These are phyloP conservation scores for Naganishia friedmannii DNA, from an alignment of 768 basidiomycete species.

Conservation along the genomic window DNA sequence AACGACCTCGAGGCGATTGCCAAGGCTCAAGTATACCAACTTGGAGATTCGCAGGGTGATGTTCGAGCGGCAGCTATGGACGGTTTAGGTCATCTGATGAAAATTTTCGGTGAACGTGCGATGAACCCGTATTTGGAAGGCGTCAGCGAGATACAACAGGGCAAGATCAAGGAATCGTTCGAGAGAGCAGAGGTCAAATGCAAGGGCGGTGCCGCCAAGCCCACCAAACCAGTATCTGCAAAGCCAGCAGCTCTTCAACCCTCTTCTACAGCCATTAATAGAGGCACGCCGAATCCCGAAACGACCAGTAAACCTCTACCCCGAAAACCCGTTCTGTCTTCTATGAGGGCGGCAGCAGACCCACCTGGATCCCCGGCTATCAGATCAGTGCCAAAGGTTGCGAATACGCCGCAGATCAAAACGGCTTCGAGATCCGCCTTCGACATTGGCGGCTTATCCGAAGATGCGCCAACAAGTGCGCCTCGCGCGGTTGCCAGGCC, in stretches of 20 bases:
- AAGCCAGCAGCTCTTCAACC: conserved; percentile 47
- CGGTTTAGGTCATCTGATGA: conserved; percentile 86
- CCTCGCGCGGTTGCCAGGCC: conserved; percentile 39
- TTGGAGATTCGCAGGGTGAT: conserved; percentile 85
- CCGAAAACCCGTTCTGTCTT: conserved; percentile 20
- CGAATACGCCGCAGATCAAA: conserved; percentile 40
- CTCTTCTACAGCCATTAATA: conserved; percentile 35
- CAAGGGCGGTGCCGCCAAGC: conserved; percentile 61
- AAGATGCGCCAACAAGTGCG: conserved; percentile 48
- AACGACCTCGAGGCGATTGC: conserved; percentile 77
- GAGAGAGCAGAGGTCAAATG: conserved; percentile 90
- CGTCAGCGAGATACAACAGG: conserved; percentile 79
- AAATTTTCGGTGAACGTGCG: conserved; percentile 90
- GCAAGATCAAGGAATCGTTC: conserved; percentile 88
- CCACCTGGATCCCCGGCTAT: conserved; percentile 28
- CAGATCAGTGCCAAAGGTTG: background rate
- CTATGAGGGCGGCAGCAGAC: conserved; percentile 22
- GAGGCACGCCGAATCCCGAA: conserved; percentile 6
- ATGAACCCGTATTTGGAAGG: conserved; percentile 81
- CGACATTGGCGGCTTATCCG: background rate
- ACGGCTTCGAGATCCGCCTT: conserved; percentile 37
- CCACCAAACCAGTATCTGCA: conserved; percentile 53
- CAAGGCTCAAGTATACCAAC: conserved; percentile 67
- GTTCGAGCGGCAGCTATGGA: conserved; percentile 86
- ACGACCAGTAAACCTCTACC: conserved; percentile 14